Evolutionary conservation across 2,329 filamentous ascomycete genomes (phyloP), one percentile per base, ranked within the genome.

Genomic region (Penicillium sclerotiorum): DNA sequence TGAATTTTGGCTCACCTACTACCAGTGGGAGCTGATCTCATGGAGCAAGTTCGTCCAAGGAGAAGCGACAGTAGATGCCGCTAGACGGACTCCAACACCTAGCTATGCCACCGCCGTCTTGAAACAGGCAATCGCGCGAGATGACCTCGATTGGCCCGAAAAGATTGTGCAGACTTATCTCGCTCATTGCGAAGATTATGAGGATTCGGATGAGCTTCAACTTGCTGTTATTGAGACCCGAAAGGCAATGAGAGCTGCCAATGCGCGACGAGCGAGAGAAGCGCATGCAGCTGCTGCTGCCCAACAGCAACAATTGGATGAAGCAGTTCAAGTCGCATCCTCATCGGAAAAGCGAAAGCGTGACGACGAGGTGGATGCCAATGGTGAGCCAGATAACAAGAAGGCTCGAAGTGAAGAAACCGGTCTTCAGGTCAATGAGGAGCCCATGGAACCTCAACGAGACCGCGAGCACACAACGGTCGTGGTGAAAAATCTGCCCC

Each of bases 1-100:
- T 65, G 90, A 96, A 61, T 97, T 97, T 68, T 99, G 94, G 94
- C 80, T 92, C 47, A 85, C 86, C 36, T 96, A 90, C 71, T 96
- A 96, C 71, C 79, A 87, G 45, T 97, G 91, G 88, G 94, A 97
- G 72, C 87, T 97, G 79, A 80, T 88, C 50, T 74, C 80, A n/a
- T 86, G 83, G 80, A 77, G 78, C 50, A 81, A 79, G 53, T 78
- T 83, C 50, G 77, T 78, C 2, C 75, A 81, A 41, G 73, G 74
- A 8, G 80, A 80, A 44, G 70, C 73, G 23, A 78, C 79, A 13
- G 75, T 77, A 63, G 76, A 79, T 47, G 81, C 78, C 47, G 72
- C 74, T 28, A 75, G 80, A 50, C 82, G 81, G 7, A 76, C 82
- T 38, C 81, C 85, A 18, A 80, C 83, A n/a, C 90, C 92, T 0